phyloP scores from a whole-genome alignment of 2,329 filamentous ascomycete species.

The Colletotrichum incanum region DNA sequence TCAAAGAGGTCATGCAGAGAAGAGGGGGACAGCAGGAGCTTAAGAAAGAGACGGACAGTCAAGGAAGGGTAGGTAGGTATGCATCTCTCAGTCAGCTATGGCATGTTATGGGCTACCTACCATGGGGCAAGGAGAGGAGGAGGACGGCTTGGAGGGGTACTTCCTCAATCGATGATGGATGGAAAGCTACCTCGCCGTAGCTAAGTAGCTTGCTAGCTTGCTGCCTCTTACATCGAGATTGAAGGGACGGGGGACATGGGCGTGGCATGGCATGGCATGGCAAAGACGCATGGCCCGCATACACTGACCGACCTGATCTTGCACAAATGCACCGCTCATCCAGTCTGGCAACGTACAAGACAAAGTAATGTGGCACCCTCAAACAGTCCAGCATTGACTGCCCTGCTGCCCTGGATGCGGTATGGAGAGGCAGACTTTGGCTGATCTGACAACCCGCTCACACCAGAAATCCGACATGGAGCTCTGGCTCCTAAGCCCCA shows the following conservation, averaged over 20 bases:
- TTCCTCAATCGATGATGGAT: slow-evolving; percentile 1
- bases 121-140: neutral
- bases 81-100: slow-evolving; percentile 10
- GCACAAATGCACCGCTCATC: slow-evolving; percentile 20
- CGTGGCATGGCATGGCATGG: slow-evolving; percentile 8
- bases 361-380: neutral
- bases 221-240: slow-evolving; percentile 13
- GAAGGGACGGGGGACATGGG: neutral
- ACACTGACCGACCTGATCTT: slow-evolving; percentile 1
- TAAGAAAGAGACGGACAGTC: slow-evolving; percentile 31
- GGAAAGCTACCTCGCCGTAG: slow-evolving; percentile 19
- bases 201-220: neutral
- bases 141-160: slow-evolving; percentile 13
- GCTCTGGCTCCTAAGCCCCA: slow-evolving; percentile 10
- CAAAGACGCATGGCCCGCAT: slow-evolving; percentile 8
- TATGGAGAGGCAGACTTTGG: slow-evolving; percentile 7
- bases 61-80: slow-evolving; percentile 7
- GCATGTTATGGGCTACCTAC: slow-evolving; percentile 27
- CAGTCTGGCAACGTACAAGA: neutral
- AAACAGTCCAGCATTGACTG: slow-evolving; percentile 1
- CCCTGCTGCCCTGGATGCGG: too few species aligned
- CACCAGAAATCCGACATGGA: slow-evolving; percentile 14
- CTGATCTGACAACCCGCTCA: slow-evolving; percentile 42
- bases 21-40: slow-evolving; percentile 26
- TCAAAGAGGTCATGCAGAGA: neutral